A percentile compares a stretch with the other conserved stretches of the same genome.
phyloP scores from a whole-genome alignment of 148 eudicot genomes.

The Silene latifolia region DNA sequence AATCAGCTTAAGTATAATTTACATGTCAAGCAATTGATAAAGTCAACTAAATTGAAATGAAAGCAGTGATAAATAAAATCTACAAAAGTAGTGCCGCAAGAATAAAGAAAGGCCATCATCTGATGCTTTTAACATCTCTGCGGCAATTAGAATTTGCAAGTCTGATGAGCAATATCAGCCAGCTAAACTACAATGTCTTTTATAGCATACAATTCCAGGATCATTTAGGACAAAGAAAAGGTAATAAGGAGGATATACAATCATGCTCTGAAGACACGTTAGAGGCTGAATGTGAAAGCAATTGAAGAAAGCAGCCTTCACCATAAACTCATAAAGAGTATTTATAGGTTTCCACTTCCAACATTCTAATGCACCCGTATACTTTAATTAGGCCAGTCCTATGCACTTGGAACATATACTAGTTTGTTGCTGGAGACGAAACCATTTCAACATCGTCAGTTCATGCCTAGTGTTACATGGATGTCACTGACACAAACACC shows the following conservation, averaged over 20 bases:
- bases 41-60: neutral
- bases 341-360: neutral
- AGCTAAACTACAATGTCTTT: neutral
- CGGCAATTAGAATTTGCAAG: no score
- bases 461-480: neutral
- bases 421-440: neutral
- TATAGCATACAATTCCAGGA: neutral
- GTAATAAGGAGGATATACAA: neutral
- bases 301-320: neutral
- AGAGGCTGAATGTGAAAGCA: neutral
- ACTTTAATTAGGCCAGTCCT: no score
- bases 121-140: neutral
- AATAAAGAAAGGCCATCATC: neutral
- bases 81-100: neutral
- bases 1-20: constrained; percentile 12
- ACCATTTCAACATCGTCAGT: neutral
- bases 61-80: neutral
- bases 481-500: neutral
- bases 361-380: no score
- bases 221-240: neutral
- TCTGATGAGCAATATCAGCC: neutral
- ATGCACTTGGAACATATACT: no score
- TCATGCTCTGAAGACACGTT: neutral
- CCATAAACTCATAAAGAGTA: neutral
- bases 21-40: constrained; percentile 6